Evolutionary conservation across 2,329 filamentous ascomycete genomes (phyloP).

Genomic region (Blastomyces emzantsi): DNA sequence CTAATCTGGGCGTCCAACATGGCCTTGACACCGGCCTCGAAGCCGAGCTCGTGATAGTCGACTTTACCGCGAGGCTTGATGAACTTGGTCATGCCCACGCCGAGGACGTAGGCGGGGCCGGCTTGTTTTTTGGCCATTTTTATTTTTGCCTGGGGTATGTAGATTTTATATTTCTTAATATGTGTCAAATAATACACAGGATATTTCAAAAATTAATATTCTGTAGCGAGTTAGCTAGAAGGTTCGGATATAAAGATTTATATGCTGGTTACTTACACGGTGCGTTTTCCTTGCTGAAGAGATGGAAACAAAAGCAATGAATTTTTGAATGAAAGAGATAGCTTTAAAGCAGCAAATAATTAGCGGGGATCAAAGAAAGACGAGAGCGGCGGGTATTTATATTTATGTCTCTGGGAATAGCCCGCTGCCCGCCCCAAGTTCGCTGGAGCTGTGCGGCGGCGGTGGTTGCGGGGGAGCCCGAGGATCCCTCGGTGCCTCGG

Average conservation of each 20-base stretch:
- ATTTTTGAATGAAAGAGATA: neutral
- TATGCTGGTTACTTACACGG: neutral
- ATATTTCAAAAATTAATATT: neutral
- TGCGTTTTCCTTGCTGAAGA: neutral
- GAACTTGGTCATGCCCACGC: slow-evolving; percentile 99
- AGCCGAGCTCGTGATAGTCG: slow-evolving; percentile 90
- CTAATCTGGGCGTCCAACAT: slow-evolving; percentile 69
- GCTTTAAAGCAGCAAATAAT: neutral
- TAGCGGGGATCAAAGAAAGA: neutral
- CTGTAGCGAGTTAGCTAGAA: neutral
- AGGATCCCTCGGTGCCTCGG: slow-evolving; percentile 5
- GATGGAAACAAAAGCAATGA: neutral
- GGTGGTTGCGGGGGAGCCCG: neutral
- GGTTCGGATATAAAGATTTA: neutral
- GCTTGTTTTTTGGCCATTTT: slow-evolving; percentile 45
- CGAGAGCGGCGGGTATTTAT: neutral
- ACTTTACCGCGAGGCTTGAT: slow-evolving; percentile 93
- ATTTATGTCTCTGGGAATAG: neutral
- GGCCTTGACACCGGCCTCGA: slow-evolving; percentile 83
- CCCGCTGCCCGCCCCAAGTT: neutral
- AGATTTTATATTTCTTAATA: neutral
- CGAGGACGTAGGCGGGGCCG: slow-evolving; percentile 71
- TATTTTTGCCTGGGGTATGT: slow-evolving; percentile 30
- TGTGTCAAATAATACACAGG: neutral
- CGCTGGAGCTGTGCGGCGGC: neutral